These are phyloP conservation scores for Colletotrichum higginsianum DNA, from an alignment of 2,329 filamentous ascomycete genomes.

Conservation along the genomic window DNA sequence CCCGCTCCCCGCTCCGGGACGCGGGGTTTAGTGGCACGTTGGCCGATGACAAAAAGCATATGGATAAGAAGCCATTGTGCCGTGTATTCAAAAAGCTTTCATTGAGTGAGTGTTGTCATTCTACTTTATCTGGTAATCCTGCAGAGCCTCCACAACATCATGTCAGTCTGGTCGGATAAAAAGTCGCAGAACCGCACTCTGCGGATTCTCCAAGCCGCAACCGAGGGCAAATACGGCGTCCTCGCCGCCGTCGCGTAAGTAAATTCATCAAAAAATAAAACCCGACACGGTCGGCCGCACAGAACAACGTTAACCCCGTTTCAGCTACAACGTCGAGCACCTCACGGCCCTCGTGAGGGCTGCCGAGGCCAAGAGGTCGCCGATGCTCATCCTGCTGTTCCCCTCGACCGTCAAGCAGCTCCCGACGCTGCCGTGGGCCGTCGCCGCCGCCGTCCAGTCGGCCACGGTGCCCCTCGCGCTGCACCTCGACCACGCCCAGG, in stretches of 20 bases:
- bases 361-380: constrained; percentile 76
- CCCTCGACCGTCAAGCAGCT: constrained; percentile 32
- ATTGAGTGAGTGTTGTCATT: too few relatives aligned
- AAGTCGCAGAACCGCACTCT: constrained; percentile 37
- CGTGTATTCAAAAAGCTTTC: not conserved
- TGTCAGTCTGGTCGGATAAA: constrained; percentile 31
- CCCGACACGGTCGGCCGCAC: not conserved
- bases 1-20: constrained; percentile 2
- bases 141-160: not conserved
- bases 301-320: constrained; percentile 70
- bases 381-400: constrained; percentile 79
- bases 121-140: too few relatives aligned
- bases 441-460: constrained; percentile 41
- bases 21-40: constrained; percentile 11
- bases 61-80: not conserved
- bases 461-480: constrained; percentile 49
- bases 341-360: constrained; percentile 78
- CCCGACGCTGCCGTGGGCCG: constrained; percentile 69
- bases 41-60: not conserved
- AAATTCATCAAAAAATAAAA: too few relatives aligned
- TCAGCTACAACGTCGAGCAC: constrained; percentile 78
- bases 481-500: constrained; percentile 78
- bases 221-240: constrained; percentile 69
- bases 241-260: constrained; percentile 63
- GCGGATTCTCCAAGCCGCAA: constrained; percentile 65